Base-by-base conservation (phyloP, 805 yeast species). In the Metschnikowia orientalis region DNA sequence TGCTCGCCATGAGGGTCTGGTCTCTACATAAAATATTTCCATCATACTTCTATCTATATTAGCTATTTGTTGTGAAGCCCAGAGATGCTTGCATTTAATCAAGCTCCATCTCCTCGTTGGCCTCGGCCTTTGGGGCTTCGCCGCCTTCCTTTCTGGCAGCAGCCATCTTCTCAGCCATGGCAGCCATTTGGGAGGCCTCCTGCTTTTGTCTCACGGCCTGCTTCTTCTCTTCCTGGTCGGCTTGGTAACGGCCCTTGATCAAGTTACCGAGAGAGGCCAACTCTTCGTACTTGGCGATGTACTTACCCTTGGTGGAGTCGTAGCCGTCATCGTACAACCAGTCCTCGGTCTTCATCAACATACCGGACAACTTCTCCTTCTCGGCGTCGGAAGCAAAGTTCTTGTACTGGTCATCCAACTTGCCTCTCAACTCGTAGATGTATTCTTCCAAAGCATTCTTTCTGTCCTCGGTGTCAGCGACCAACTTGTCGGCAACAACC, bases 271-370 rank as follows among this genome's bases (percentile, higher is more conserved):
- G 71, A 26, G 95, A 76, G 28, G 96, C 95, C 56, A 92, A 79
- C 67, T 92, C 98, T 70, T 92, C 97, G 69, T 88, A 88, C 69
- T 85, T 89, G 57, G 98, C 97, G 66, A 94, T 81, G 75, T 90
- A 92, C 63, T 83, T 86, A 53, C 92, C 98, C 78, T 92, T 89
- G 56, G 89, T 75, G 44, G 97, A 77, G 63, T 92, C 99, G 59
- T 85, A 88, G 57, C 97, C 97, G 37, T 88, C 98, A 43, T 84
- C 95, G 67, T 92, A 92, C 56, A 92, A 78, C 99, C 99, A 92
- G 58, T 90, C 96, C 75, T 92, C 98, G 47, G 97, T 79, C 62
- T 79, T 81, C 56, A 73, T 60, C 59, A 92, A 75, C 73, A 82
- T 73, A 41, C 68, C 83, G 30, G 75, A 61, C 55, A 92, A 73